Conservation (phyloP, 306 rosid genomes). For the Cicer arietinum region DNA sequence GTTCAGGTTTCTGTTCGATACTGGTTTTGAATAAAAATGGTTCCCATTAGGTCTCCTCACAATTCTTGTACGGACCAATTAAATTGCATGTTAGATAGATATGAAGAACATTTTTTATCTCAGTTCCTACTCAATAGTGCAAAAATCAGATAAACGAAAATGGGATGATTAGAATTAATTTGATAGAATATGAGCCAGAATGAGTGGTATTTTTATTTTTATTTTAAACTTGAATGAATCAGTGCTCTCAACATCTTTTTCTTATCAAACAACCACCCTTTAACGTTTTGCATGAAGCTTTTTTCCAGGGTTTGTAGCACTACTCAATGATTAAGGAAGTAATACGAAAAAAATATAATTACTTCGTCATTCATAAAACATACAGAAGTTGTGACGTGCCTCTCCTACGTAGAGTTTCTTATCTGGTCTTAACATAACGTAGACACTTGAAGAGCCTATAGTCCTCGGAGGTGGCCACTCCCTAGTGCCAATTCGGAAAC, state of each 20-base stretch:
- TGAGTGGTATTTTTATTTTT: neutral
- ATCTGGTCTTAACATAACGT: conserved; percentile 81
- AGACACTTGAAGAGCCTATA: conserved; percentile 86
- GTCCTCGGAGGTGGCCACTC: conserved; percentile 93
- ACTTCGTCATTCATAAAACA: conserved; percentile 10
- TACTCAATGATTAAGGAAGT: neutral
- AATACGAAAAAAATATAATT: conserved; percentile 16
- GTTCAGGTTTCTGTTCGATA: conserved; percentile 1
- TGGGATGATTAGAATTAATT: neutral
- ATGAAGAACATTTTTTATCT: neutral
- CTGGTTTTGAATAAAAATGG: conserved; percentile 6
- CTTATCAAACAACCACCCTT: conserved; percentile 14
- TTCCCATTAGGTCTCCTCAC: neutral
- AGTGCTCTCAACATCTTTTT: neutral
- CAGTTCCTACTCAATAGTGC: neutral
- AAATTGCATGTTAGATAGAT: neutral
- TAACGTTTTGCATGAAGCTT: neutral
- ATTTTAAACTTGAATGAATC: neutral
- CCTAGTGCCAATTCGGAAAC: conserved; percentile 62
- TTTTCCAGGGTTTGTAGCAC: neutral
- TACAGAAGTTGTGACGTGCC: conserved; percentile 53
- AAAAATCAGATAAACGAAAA: conserved; percentile 22
- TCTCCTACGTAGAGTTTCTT: conserved; percentile 79
- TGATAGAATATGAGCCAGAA: neutral
- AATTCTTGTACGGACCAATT: neutral